Conservation (phyloP, 495 filamentous ascomycete genomes). For the Penicillium herquei region DNA sequence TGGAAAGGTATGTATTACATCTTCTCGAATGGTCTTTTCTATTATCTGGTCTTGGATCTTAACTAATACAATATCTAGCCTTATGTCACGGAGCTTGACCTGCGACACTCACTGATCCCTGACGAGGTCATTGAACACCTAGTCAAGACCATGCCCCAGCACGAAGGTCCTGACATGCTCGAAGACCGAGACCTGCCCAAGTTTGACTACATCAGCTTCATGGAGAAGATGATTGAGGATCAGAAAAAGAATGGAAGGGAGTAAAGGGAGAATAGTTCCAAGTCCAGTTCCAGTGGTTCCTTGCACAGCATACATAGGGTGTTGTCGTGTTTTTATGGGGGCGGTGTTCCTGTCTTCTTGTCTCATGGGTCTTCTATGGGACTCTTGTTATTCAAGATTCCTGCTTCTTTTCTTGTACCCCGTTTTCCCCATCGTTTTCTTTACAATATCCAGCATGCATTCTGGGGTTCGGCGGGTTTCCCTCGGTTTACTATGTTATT, state of each 20-base stretch:
- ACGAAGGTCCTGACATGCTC: conserved; percentile 74
- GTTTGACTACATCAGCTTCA: conserved; percentile 91
- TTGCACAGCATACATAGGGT: conserved; percentile 29
- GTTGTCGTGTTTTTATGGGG: conserved; percentile 20
- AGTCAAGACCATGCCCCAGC: conserved; percentile 77
- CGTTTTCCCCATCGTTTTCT: conserved; percentile 9
- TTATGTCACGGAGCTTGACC: conserved; percentile 96
- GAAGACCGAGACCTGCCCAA: conserved; percentile 75
- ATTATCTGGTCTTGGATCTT: not conserved
- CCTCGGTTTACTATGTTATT: conserved; percentile 19
- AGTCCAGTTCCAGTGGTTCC: conserved; percentile 14
- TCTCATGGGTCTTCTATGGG: conserved; percentile 3
- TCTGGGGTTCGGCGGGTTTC: conserved; percentile 27
- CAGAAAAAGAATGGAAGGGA: conserved; percentile 34
- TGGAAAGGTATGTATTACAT: conserved; percentile 65
- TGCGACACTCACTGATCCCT: conserved; percentile 89
- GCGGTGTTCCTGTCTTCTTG: conserved; percentile 11
- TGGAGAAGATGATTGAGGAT: conserved; percentile 68
- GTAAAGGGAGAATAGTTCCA: conserved; percentile 10
- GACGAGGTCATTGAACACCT: conserved; percentile 94
- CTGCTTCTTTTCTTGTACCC: not conserved
- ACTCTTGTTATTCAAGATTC: not conserved
- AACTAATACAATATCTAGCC: conserved; percentile 44
- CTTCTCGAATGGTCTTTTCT: not conserved
- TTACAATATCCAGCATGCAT: conserved; percentile 32